Conservation (phyloP, 176 grass and related monocot species). For the Tillandsia fasciculata region DNA sequence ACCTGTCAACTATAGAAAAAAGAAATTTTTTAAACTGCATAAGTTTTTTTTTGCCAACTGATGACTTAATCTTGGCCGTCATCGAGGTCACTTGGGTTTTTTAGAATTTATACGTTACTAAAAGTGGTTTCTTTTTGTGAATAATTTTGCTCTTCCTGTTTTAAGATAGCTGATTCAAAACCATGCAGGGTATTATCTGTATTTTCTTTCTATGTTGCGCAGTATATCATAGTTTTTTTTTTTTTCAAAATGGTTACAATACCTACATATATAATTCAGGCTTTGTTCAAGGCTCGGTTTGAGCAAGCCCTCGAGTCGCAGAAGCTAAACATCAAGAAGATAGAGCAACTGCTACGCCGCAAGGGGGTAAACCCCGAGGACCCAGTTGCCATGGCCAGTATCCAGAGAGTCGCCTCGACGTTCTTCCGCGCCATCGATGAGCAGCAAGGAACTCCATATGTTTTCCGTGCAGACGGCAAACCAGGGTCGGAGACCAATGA, state of each 20-base stretch:
- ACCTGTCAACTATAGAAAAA: no score
- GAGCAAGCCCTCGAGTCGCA: constrained; percentile 96
- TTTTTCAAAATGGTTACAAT: not conserved
- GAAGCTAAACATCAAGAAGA: constrained; percentile 95
- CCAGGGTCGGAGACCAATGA: constrained; percentile 18
- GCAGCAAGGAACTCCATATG: constrained; percentile 88
- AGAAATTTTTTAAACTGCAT: no score
- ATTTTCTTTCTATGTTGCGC: no score
- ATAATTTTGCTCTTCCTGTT: no score
- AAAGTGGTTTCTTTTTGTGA: no score
- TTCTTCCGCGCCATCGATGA: constrained; percentile 96
- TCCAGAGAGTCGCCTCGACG: constrained; percentile 79
- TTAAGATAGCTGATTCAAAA: no score
- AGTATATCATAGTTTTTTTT: no score
- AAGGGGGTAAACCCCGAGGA: constrained; percentile 98
- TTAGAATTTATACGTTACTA: no score
- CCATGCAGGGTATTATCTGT: no score
- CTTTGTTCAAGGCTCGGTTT: constrained; percentile 97
- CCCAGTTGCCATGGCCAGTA: constrained; percentile 91
- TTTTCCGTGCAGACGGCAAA: constrained; percentile 51
- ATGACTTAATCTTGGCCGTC: no score
- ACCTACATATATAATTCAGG: constrained; percentile 26
- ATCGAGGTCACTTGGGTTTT: no score
- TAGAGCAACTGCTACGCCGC: constrained; percentile 76
- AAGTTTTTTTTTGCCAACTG: no score